A percentile compares a stretch with the other conserved stretches of the same genome.
Evolutionary conservation across 169 alveolate species (phyloP).

Genomic region (Babesia divergens): DNA sequence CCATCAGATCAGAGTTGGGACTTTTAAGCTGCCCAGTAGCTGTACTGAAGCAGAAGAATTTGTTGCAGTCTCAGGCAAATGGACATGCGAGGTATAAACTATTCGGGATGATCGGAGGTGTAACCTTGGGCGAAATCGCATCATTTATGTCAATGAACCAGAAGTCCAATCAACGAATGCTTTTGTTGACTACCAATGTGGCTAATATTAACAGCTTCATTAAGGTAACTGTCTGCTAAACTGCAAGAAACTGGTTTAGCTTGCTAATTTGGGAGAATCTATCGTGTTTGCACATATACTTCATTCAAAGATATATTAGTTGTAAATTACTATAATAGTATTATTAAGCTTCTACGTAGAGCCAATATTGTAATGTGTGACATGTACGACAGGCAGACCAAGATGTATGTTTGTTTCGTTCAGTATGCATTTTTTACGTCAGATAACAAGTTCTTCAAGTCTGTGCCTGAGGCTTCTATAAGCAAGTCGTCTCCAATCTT

Average conservation of each 20-base stretch:
- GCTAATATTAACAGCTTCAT: conserved; percentile 17
- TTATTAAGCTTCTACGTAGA: no score
- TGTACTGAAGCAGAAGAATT: conserved; percentile 26
- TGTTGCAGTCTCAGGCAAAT: neutral
- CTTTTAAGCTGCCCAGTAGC: conserved; percentile 33
- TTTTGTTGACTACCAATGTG: conserved; percentile 47
- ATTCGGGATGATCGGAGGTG: conserved; percentile 70
- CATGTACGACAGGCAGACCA: no score
- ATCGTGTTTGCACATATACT: no score
- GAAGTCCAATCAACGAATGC: conserved; percentile 18
- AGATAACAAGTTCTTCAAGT: neutral
- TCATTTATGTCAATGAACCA: conserved; percentile 47
- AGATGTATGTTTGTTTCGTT: no score
- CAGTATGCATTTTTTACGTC: no score
- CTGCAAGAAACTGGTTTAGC: no score
- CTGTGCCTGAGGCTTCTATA: neutral
- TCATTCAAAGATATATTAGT: no score
- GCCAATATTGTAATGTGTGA: no score
- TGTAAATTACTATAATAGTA: no score
- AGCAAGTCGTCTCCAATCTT: conserved; percentile 29
- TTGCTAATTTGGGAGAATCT: no score
- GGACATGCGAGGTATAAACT: conserved; percentile 1
- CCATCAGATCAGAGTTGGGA: conserved; percentile 36
- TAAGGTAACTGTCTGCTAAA: neutral
- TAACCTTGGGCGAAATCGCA: conserved; percentile 72